Base-by-base conservation (phyloP, 345 rosid genomes). In the Durio zibethinus region DNA sequence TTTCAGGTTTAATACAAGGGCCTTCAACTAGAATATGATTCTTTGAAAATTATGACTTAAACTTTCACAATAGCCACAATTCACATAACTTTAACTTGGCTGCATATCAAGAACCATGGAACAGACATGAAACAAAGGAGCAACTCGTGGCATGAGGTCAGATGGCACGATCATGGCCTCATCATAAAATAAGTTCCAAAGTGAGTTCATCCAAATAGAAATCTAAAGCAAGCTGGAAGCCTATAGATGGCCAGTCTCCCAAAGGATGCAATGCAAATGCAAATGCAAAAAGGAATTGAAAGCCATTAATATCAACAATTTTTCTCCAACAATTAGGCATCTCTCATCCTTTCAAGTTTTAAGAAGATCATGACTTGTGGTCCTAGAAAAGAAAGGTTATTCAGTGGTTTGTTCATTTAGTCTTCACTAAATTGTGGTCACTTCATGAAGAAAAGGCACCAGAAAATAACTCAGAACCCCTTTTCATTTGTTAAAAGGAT, bases 341-440 rank as follows among this genome's bases (percentile, higher is more conserved):
- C 47, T 38, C 25, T 31, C 23, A 52, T 43, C 48, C 45, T 48
- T 33, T 21, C 54, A 18, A 45, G 29, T 23, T 12, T 43, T 53
- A 20, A 40, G 60, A 52, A 31, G 18, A 70, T 27, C 65, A 67
- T 6, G 33, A 35, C 52, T 52, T 12, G 66, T 16, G 78, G 76
- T 62, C 72, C 76, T 11, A 14, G 54, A 68, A 52, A 33, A 14
- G 57, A 77, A 70, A 33, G 60, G 54, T 36, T 50, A 43, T 65
- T 59, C 16, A 61, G 57, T 7, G 35, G 14, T 75, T 53, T 25
- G 57, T 11, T 50, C 56, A 73, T 77, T 36, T 59, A 35, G 65
- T 47, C 77, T 50, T 73, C 4, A 31, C 61, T 21, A 15, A 73
- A 40, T 50, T 47, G 45, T 5, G 12, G 76, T 50, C 77, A 70